phyloP scores from a whole-genome alignment of 345 rosid species.

The Linum trigynum region DNA sequence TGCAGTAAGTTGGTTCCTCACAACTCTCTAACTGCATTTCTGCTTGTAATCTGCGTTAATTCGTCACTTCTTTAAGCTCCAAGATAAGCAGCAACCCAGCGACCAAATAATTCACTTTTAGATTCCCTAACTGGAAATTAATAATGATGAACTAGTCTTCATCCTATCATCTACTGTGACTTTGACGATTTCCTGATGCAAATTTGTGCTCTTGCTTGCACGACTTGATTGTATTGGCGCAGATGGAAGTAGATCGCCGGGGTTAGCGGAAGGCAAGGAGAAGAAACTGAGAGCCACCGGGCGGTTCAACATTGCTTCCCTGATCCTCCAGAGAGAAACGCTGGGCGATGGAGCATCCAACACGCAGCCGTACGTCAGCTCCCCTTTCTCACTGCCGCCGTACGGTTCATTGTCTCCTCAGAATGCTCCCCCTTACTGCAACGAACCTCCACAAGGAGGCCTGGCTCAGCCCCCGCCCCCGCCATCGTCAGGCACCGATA shows the following conservation, averaged over 20 bases:
- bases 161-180: no score
- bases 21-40: no score
- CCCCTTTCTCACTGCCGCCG: conserved; percentile 54
- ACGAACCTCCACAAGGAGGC: conserved; percentile 32
- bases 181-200: no score
- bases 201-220: no score
- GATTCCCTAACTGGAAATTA: no score
- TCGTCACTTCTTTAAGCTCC: no score
- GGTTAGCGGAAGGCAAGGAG: background rate
- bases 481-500: conserved; percentile 2
- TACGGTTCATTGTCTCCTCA: conserved; percentile 41
- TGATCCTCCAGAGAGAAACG: conserved; percentile 31
- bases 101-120: no score
- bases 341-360: conserved; percentile 22
- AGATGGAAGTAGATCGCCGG: background rate
- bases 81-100: no score
- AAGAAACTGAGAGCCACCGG: conserved; percentile 22
- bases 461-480: conserved; percentile 35
- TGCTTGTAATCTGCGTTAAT: no score
- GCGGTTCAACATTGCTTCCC: conserved; percentile 37
- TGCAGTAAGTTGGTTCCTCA: background rate
- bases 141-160: no score
- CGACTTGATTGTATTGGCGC: background rate
- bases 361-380: conserved; percentile 40
- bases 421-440: conserved; percentile 46